Conservation (phyloP, 768 basidiomycete species). For the Suillus americanus region DNA sequence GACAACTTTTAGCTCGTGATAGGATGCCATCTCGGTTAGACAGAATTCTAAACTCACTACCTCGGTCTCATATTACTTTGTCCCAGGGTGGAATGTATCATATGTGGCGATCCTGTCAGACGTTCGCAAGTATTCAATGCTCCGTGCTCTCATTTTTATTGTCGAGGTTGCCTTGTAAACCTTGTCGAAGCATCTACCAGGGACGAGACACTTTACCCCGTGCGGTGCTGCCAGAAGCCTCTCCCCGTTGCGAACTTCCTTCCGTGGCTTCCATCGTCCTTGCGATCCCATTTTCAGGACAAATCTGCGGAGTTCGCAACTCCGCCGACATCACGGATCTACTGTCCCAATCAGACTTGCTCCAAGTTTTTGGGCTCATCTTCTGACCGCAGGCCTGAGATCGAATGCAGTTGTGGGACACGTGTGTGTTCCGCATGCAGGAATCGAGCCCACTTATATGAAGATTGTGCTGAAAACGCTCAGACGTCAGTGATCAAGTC, state of each 20-base stretch:
- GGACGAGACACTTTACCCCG: conserved; percentile 54
- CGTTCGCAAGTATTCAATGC: conserved; percentile 31
- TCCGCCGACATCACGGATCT: conserved; percentile 43
- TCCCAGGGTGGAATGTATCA: conserved; percentile 36
- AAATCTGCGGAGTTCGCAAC: conserved; percentile 50
- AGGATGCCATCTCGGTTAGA: not conserved
- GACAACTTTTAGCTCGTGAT: not conserved
- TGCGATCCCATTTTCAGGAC: conserved; percentile 33
- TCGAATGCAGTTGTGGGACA: conserved; percentile 44
- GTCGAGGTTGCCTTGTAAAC: conserved; percentile 40
- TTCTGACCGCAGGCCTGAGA: conserved; percentile 5
- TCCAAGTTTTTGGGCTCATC: conserved; percentile 53
- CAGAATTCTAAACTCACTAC: not conserved
- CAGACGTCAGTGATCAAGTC: conserved; percentile 41
- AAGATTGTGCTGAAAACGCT: conserved; percentile 43
- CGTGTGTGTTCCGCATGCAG: conserved; percentile 57
- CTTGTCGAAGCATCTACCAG: conserved; percentile 42
- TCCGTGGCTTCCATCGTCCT: conserved; percentile 28
- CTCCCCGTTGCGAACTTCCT: conserved; percentile 30
- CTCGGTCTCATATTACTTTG: not conserved
- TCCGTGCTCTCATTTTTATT: conserved; percentile 49
- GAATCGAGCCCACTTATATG: conserved; percentile 38
- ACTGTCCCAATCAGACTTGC: conserved; percentile 49
- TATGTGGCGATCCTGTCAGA: conserved; percentile 39
- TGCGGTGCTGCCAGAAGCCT: conserved; percentile 46